Conservation (phyloP, 805 yeast genomes). For the Candida insectorum region DNA sequence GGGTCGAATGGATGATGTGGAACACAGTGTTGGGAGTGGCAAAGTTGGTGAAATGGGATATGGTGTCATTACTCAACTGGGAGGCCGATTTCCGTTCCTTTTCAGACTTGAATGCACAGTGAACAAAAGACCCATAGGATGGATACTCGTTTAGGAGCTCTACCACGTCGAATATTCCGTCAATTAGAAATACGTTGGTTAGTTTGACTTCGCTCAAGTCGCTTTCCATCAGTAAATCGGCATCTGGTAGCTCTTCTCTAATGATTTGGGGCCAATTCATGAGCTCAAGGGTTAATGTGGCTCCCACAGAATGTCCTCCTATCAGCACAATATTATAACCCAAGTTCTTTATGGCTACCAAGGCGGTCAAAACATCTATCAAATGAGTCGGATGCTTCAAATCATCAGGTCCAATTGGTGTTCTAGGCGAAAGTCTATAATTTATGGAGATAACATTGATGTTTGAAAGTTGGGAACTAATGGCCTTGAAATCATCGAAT, state of each 20-base stretch:
- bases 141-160: constrained; percentile 61
- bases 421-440: constrained; percentile 63
- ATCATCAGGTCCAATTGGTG: constrained; percentile 4
- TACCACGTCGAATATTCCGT: constrained; percentile 64
- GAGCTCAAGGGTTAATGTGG: constrained; percentile 59
- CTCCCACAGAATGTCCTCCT: constrained; percentile 83
- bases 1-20: constrained; percentile 54
- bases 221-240: too few species aligned
- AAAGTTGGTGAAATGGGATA: constrained; percentile 1
- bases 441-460: constrained; percentile 39
- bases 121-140: constrained; percentile 51
- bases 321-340: constrained; percentile 17
- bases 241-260: constrained; percentile 10
- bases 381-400: constrained; percentile 60
- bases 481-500: constrained; percentile 45
- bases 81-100: constrained; percentile 21
- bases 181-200: constrained; percentile 29
- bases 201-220: constrained; percentile 3
- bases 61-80: constrained; percentile 11
- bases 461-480: constrained; percentile 1
- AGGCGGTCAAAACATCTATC: constrained; percentile 49
- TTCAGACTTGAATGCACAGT: constrained; percentile 47
- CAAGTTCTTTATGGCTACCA: constrained; percentile 25
- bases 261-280: constrained; percentile 24
- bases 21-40: constrained; percentile 13